Conservation (phyloP, 352 stramenopile genomes). For the Pythium rhizo-oryzae region DNA sequence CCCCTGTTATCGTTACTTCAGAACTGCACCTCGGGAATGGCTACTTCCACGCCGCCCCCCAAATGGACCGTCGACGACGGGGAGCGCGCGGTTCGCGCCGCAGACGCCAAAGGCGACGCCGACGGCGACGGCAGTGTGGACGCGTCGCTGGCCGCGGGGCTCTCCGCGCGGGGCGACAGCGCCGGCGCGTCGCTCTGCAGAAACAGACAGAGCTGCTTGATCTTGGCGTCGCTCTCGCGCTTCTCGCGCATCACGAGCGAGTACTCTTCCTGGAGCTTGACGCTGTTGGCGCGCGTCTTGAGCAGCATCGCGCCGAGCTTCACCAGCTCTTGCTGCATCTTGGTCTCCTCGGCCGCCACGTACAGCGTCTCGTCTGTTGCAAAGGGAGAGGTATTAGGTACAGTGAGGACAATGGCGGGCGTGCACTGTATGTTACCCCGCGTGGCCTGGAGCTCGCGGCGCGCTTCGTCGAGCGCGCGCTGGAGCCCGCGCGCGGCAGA, state of each 20-base stretch:
- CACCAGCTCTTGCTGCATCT: constrained; percentile 52
- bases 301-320: constrained; percentile 44
- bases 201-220: constrained; percentile 57
- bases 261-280: constrained; percentile 58
- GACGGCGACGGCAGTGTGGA: constrained; percentile 12
- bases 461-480: constrained; percentile 51
- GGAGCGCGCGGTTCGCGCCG: not conserved
- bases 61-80: constrained; percentile 1
- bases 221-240: constrained; percentile 53
- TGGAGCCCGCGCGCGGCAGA: constrained; percentile 57
- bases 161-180: not conserved
- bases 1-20: constrained; percentile 10
- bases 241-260: constrained; percentile 46
- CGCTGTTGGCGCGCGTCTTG: constrained; percentile 37
- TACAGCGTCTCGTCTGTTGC: constrained; percentile 50
- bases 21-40: constrained; percentile 24
- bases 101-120: constrained; percentile 24
- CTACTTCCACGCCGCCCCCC: constrained; percentile 20
- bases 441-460: constrained; percentile 52
- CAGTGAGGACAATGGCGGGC: not conserved
- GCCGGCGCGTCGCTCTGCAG: constrained; percentile 37
- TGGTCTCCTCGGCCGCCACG: constrained; percentile 54
- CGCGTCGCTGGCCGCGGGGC: constrained; percentile 1
- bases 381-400: no score
- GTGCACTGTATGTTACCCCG: constrained; percentile 34